Evolutionary conservation across 83 land plant species (phyloP), one percentile per base, ranked within the genome.

Genomic region (Picea abies): DNA sequence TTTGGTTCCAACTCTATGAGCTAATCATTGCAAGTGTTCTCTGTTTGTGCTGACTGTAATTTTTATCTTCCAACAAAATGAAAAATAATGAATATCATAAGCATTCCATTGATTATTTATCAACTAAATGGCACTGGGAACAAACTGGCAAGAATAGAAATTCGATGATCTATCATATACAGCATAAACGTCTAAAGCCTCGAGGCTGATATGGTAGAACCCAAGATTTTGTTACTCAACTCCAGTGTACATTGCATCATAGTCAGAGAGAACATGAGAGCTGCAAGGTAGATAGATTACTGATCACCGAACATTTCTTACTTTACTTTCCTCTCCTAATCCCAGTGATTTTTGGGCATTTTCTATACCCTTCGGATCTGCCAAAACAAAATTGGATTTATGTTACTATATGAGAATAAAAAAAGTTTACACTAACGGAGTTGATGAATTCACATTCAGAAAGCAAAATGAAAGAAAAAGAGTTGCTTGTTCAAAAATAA

Each of bases 311-410:
- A 93, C 97, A 70, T 87, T 87, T 32, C 96, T 87, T n/a, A 78
- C 85, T 83, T 88, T 90, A 64, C 91, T 89, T 88, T 93, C 95
- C 47, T 86, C 88, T 73, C 94, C 98, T 72, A 96, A 60, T 23
- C 94, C 94, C 81, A 96, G 94, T 23, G 98, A 93, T 79, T 88
- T 92, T 75, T 92, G 94, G 17, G 94, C 98, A 86, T 89, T 82
- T 62, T 95, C 90, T 69, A 96, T 92, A 56, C 98, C 98, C 83
- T 93, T 92, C 32, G 94, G 96, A 84, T 96, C 98, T 96, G 93
- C 81, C 83, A 72, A 66, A 78, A 68, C 23, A 47, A 61, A 22
- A 60, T 17, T 20, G 14, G 2, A 19, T 37, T 4, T 79, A 78
- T 20, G 22, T 26, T 70, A 80, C 29, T 67, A 61, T 15, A 8